Evolutionary conservation across 2,329 filamentous ascomycete genomes (phyloP), one percentile per base, ranked within the genome.

Genomic region (Dendryphion nanum): DNA sequence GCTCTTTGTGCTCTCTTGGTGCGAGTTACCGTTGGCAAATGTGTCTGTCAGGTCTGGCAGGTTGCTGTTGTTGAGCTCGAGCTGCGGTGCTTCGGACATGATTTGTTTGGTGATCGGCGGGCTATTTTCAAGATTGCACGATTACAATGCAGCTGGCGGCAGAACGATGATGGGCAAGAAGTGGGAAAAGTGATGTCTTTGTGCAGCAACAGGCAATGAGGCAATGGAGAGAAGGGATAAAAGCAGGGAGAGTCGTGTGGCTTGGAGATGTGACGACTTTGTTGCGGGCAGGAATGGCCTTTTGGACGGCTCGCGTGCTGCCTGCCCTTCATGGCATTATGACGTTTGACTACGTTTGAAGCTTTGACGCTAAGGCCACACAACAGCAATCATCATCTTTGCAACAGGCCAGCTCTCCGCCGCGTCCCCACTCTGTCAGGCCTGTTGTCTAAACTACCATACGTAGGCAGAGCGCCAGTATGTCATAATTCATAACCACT

Each of bases 31-130:
- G 32, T 36, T 38, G 38, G 38, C 37, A 30, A 38, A 40, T 33
- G 17, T 42, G 35, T 33, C 16, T 46, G 35, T 60, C 59, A 17
- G 59, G 49, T 42, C 59, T 19, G 48, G 41, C 12, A 55, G 42
- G 30, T 53, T 47, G 13, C 45, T 48, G 44, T 47, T 55, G 46
- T 41, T 54, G 33, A 59, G 53, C 42, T 60, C 51, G 35, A 61
- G 50, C 38, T 56, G 57, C 38, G 57, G 57, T 45, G 55, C 54
- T 34, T 53, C 55, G 42, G 59, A 61, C 59, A 63, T 63, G 33
- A 35, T 31, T 19, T 38, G 39, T 30, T 18, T 40, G 31, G 28
- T 33, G 23, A 12, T 10, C 24, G 19, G 30, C 10, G 21, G 30
- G 29, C 29, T 10, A 30, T 30, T n/a, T n/a, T n/a, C n/a, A n/a